Base-by-base conservation (phyloP, 768 basidiomycete genomes). In the Podaxis sp. region DNA sequence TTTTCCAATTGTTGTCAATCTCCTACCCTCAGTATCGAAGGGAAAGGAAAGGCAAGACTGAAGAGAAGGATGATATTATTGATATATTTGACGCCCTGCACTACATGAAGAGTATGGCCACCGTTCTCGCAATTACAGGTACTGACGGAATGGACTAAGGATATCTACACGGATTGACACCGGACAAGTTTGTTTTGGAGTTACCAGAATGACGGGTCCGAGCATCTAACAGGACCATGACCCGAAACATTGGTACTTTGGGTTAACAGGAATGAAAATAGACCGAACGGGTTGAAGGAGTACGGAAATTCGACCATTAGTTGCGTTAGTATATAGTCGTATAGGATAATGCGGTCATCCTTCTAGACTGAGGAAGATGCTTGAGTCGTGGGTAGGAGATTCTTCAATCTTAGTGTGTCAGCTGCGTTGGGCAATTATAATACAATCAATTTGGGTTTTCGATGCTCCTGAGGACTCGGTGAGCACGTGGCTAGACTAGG, bases 391-490 rank as follows among this genome's bases (percentile, higher is more conserved):
- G 15, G 24, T 20, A 24, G 22, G 30, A 7, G 20, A 37, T 13
- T 11, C 38, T 17, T 5, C 7, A 30, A 24, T 28, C 26, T n/a
- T 40, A 26, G 22, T 38, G 20, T 11, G 36, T 37, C 2, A 33
- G 20, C 10, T 49, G 12, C 8, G 53, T 64, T 61, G 37, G 65
- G 67, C 58, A 52, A 40, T 55, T 54, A 66, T 59, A 63, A 67
- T 38, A 66, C 64, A 56, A 66, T 56, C 20, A 65, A 49, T 54
- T 72, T 77, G 40, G 71, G 66, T 73, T 83, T 84, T 63, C 83
- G 80, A 68, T 84, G 83, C 74, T 84, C 83, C 83, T 83, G 20
- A 59, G 40, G 48, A 60, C 41, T 66, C 41, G 28, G 37, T 30
- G 41, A 58, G 28, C 36, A 41, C 20, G 37, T 38, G 44, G 52